Base-by-base conservation (phyloP, 495 filamentous ascomycete genomes). In the Penicillium arizonense region DNA sequence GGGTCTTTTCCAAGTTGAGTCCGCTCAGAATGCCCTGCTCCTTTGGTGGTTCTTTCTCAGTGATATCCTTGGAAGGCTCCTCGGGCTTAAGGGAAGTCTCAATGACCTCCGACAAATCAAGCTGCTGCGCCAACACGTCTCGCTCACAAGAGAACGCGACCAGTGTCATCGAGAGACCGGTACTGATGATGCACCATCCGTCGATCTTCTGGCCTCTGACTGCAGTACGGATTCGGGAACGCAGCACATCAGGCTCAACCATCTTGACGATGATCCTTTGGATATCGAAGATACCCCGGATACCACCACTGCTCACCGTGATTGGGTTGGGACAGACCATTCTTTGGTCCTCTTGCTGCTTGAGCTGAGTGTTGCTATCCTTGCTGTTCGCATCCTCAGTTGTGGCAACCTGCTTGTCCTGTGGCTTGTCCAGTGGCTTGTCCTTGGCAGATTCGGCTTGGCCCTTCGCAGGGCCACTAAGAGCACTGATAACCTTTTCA, bases 181-280 rank as follows among this genome's bases (percentile, higher is more conserved):
- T 60, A 43, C 57, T 60, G 32, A 60, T 52, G 11, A 52, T 60
- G 30, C 57, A 60, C 52, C 52, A 60, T 13, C 57, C 57, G 23
- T 60, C 57, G 33, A 60, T 60, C 47, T 43, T 55, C 20, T 61
- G 42, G 14, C 39, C 58, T 5, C 38, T 43, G 40, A 53, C 37
- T 8, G 58, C 53, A 18, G 47, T 49, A 16, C 26, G 30, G 37
- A 61, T 38, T 9, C 39, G 51, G 13, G 48, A 32, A 12, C 58
- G 53, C 1, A 61, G 58, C n/a, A 30, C 26, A 2, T 61, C 16
- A 10, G 48, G 44, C 13, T 61, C 49, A 10, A 50, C 12, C 49
- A 61, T 56, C 3, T 16, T 61, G 33, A 61, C 49, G 9, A 61
- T 30, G 14, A 61, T 34, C n/a, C 58, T 38, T 20, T 61, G 58